Evolutionary conservation across 192 early-diverging fungal species (phyloP), one percentile per base, ranked within the genome.

Genomic region (Gaertneriomyces semiglobifer): DNA sequence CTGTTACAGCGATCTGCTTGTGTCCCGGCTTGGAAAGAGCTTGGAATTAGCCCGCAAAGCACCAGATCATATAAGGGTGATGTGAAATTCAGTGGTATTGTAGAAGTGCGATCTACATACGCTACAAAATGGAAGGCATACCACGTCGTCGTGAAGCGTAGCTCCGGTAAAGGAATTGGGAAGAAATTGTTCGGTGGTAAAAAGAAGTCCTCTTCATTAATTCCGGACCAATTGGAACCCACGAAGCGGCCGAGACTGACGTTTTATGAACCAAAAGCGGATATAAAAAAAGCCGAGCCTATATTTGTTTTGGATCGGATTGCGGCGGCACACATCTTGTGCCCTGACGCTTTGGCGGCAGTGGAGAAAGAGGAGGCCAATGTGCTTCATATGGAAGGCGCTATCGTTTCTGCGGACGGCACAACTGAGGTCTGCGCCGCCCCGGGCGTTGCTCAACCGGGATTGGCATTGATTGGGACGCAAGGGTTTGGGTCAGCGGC

Each of bases 201-300:
- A 68, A 75, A 74, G 48, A 44, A 58, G 20, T 53, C 46, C 12
- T 45, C 58, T 11, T 43, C 46, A 10, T 14, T 48, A 7, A 20
- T 58, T 43, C 53, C 65, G 25, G 54, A 58, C 45, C 54, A 66
- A 8, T 10, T 45, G 12, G 59, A 61, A 14, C 46, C 44, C 5
- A 44, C 58, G 41, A 80, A 72, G 41, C 65, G 69, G 4, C 56
- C 52, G n/a, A n/a, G 65, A 11, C 47, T 79, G n/a, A 39, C 62
- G 14, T 79, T 80, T 40, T 80, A 68, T 56, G 77, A 77, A 42
- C 14, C 46, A 42, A 74, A 68, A 53, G 65, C 57, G 18, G 77
- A 66, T 18, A 55, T 61, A 0, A 79, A 80, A 42, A 79, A 73
- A 40, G 46, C 50, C 8, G 43, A 48, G 6, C 77, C 78, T 3